A percentile compares a stretch with the other conserved stretches of the same genome.
phyloP scores from a whole-genome alignment of 371 early-diverging fungal species.

The Mortierella sp. region DNA sequence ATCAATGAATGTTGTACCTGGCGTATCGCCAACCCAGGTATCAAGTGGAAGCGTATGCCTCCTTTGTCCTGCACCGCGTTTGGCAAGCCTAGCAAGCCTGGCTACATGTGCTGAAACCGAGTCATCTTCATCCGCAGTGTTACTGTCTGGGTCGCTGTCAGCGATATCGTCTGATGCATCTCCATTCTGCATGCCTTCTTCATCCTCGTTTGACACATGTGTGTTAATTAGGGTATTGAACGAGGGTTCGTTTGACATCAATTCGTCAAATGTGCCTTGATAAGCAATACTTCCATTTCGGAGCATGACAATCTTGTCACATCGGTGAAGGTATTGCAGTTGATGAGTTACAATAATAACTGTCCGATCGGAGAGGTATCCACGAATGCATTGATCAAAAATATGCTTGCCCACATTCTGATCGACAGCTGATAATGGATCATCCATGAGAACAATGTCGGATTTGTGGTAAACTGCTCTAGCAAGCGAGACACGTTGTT shows the following conservation, averaged over 20 bases:
- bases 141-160: not conserved
- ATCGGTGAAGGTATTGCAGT: constrained; percentile 62
- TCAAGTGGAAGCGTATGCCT: constrained; percentile 33
- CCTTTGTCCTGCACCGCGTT: constrained; percentile 14
- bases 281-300: constrained; percentile 58
- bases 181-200: constrained; percentile 3
- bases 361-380: constrained; percentile 66
- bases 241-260: constrained; percentile 57
- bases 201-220: constrained; percentile 62
- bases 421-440: constrained; percentile 81
- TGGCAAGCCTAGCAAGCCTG: not conserved
- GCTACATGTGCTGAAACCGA: not conserved
- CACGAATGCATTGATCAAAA: constrained; percentile 64
- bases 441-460: constrained; percentile 76
- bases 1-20: constrained; percentile 27
- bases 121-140: constrained; percentile 5
- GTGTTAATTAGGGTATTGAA: constrained; percentile 33
- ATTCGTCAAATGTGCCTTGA: constrained; percentile 31
- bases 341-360: constrained; percentile 64
- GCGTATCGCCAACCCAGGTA: constrained; percentile 25
- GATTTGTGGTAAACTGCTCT: constrained; percentile 67
- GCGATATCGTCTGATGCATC: not conserved
- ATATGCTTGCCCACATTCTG: constrained; percentile 59
- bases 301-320: constrained; percentile 64
- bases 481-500: constrained; percentile 70